These are phyloP conservation scores for Buddleja alternifolia DNA, from an alignment of 257 asterid species.

Conservation along the genomic window DNA sequence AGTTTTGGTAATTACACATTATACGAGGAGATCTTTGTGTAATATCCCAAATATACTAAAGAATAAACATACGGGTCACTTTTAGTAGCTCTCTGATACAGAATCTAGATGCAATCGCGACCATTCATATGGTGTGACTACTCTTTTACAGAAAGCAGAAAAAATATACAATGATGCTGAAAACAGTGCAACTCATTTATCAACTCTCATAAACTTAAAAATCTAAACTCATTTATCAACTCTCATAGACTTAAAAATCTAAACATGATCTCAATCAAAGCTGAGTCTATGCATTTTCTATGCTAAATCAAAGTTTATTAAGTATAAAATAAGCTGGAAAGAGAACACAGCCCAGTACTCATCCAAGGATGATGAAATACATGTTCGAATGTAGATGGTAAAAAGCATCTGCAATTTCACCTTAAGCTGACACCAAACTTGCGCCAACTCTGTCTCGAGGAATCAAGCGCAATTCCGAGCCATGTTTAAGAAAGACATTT, in stretches of 20 bases:
- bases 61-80: too few species aligned
- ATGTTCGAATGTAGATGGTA: not conserved
- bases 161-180: too few species aligned
- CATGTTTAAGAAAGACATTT: slow-evolving; percentile 63
- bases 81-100: too few species aligned
- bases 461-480: slow-evolving; percentile 60
- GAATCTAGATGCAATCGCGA: too few species aligned
- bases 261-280: not conserved
- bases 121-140: too few species aligned
- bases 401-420: slow-evolving; percentile 7
- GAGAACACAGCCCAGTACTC: not conserved
- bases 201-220: not conserved
- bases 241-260: not conserved
- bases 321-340: slow-evolving; percentile 1
- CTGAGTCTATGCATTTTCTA: not conserved
- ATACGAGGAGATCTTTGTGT: too few species aligned
- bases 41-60: too few species aligned
- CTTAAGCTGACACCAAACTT: slow-evolving; percentile 18
- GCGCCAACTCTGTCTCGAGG: slow-evolving; percentile 66
- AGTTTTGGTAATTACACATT: too few species aligned
- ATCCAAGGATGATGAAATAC: not conserved
- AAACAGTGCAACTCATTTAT: not conserved
- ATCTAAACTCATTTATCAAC: not conserved
- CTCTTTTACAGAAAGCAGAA: too few species aligned
- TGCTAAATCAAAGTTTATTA: not conserved